Conservation (phyloP, 2,329 filamentous ascomycete genomes). For the Colletotrichum liriopes region DNA sequence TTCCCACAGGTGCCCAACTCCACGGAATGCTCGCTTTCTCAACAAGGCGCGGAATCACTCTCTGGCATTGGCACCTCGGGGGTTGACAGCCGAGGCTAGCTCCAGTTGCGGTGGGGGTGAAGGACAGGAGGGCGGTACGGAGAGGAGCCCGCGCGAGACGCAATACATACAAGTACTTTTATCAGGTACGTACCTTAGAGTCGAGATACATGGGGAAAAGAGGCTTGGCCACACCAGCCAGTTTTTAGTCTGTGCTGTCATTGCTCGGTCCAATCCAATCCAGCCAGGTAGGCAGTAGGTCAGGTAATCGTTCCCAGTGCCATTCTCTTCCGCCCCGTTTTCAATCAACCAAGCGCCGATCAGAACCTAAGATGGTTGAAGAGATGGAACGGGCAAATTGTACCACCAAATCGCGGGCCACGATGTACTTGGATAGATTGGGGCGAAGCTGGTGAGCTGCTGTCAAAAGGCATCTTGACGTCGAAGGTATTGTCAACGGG, state of each 20-base stretch:
- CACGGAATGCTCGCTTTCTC: neutral
- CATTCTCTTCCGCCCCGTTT: neutral
- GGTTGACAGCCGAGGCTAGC: neutral
- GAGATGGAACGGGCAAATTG: neutral
- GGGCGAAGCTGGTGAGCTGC: neutral
- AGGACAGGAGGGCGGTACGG: neutral
- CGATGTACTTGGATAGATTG: neutral
- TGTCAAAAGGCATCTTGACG: neutral
- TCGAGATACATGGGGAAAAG: no score
- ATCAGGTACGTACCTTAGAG: neutral
- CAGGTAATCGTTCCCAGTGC: neutral
- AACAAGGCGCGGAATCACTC: neutral
- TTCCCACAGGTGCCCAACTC: conserved; percentile 1
- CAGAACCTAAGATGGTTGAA: neutral
- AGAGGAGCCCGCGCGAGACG: neutral
- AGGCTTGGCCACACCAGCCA: neutral
- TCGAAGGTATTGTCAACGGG: neutral
- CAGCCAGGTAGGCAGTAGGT: neutral
- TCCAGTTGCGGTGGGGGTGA: neutral
- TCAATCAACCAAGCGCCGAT: conserved; percentile 1
- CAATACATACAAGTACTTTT: neutral
- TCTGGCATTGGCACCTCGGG: no score
- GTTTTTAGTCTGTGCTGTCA: neutral
- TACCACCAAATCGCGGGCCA: neutral
- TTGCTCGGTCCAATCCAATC: neutral